These are phyloP conservation scores for Arabidopsis thaliana DNA, from an alignment of 345 rosid genomes.

Conservation along the genomic window DNA sequence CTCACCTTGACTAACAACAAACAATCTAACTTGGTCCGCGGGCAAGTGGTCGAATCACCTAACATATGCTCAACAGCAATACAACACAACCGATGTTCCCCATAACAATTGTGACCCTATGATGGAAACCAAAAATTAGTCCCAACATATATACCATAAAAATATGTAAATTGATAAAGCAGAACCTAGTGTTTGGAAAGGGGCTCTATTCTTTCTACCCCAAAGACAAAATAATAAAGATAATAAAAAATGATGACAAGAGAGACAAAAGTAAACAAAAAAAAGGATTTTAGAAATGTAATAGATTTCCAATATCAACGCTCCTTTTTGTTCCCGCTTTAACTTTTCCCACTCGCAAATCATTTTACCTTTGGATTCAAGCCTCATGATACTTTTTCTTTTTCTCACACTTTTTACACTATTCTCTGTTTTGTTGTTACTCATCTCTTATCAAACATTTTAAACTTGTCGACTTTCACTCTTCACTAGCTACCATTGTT, in stretches of 20 bases:
- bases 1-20: no score
- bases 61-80: no score
- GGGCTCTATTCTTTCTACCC: background rate
- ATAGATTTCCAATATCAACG: constrained; percentile 27
- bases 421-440: background rate
- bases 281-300: constrained; percentile 2
- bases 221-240: background rate
- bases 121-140: no score
- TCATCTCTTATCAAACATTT: constrained; percentile 15
- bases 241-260: constrained; percentile 23
- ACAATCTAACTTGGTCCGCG: no score
- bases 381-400: constrained; percentile 22
- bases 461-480: background rate
- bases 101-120: no score
- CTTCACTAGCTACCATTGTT: background rate
- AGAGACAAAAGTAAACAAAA: constrained; percentile 29
- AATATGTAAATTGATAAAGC: background rate
- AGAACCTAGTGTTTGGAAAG: background rate
- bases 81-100: no score
- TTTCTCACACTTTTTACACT: constrained; percentile 20
- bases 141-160: no score
- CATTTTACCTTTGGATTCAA: constrained; percentile 41
- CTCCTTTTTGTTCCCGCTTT: constrained; percentile 39
- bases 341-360: constrained; percentile 45
- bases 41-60: no score